A percentile compares a stretch with the other conserved stretches of the same genome.
These are phyloP conservation scores for Dipodascopsis tothii DNA, from an alignment of 805 yeast species.

Conservation along the genomic window DNA sequence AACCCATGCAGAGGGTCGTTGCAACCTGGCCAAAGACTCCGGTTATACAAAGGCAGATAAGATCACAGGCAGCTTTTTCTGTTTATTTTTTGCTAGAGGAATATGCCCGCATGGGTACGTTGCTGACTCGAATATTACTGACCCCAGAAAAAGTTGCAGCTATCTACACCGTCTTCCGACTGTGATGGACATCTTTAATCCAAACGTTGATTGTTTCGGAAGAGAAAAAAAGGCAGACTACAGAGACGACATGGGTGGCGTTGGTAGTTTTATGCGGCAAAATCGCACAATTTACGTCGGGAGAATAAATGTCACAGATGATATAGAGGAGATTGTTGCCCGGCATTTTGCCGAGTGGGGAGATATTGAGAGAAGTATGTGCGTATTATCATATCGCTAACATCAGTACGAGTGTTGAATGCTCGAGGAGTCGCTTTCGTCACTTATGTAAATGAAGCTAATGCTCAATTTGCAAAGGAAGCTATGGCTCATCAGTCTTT, in stretches of 20 bases:
- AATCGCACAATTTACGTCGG: slow-evolving; percentile 77
- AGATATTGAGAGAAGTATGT: slow-evolving; percentile 45
- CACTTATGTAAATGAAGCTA: slow-evolving; percentile 55
- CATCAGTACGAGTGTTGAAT: slow-evolving; percentile 45
- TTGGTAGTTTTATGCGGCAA: slow-evolving; percentile 66
- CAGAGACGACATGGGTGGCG: slow-evolving; percentile 90
- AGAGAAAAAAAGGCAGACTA: slow-evolving; percentile 75
- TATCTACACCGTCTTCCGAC: slow-evolving; percentile 72
- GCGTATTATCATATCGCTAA: neutral
- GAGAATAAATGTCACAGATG: slow-evolving; percentile 40
- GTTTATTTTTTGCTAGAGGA: slow-evolving; percentile 84
- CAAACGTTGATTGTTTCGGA: slow-evolving; percentile 84
- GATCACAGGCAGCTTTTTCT: slow-evolving; percentile 45
- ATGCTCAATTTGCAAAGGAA: slow-evolving; percentile 92
- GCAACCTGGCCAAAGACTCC: slow-evolving; percentile 54
- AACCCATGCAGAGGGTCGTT: slow-evolving; percentile 51
- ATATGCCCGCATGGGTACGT: slow-evolving; percentile 63
- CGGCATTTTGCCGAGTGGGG: slow-evolving; percentile 70
- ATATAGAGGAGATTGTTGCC: slow-evolving; percentile 36
- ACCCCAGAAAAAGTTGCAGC: slow-evolving; percentile 47
- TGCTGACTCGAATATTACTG: neutral
- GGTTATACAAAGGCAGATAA: slow-evolving; percentile 70
- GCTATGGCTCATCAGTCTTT: slow-evolving; percentile 83
- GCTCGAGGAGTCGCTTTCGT: slow-evolving; percentile 71
- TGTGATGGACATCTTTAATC: slow-evolving; percentile 47